Base-by-base conservation (phyloP, 805 yeast species). In the Candida oleophila region DNA sequence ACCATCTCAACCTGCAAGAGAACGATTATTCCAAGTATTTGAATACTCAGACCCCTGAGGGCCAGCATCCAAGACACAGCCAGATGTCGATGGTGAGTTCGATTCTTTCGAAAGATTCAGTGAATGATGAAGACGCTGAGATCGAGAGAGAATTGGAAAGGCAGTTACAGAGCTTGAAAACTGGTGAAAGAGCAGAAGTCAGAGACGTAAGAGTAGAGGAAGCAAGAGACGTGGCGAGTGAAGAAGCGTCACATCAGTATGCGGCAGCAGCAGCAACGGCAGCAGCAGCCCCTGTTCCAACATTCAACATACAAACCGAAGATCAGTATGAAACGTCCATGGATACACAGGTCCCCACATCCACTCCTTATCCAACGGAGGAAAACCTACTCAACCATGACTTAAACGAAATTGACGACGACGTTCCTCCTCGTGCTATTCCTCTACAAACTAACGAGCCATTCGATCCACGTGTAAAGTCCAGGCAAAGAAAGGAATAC, bases 21-120 rank as follows among this genome's bases (percentile, higher is more conserved):
- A 41, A 55, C 47, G 18, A 36, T 16, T 70, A 68, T 34, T 64
- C 62, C 44, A 63, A 66, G 28, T 66, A 63, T 42, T 58, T 66
- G 41, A 49, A 49, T 2, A 43, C 52, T 4, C 51, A 47, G 21
- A 45, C 44, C 4, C 8, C 22, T 41, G 18, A 44, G 28, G 25
- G 33, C 16, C 30, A 25, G 30, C 12, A 42, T 12, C 38, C 28
- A 11, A 58, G 73, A 46, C 49, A 60, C 38, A 66, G 73, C 45
- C 73, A 65, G 38, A 48, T 69, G 21, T 71, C 76, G 9, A 72
- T 69, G 60, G 69, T 71, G 11, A 69, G 75, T 46, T 71, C 76
- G 0, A 68, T 72, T 42, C 61, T 72, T 25, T 69, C 74, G 4
- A 71, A 68, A 49, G 71, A 60, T 16, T 60, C 62, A 5, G 49